Conservation (phyloP, 768 basidiomycete species). For the Russula olivacea region DNA sequence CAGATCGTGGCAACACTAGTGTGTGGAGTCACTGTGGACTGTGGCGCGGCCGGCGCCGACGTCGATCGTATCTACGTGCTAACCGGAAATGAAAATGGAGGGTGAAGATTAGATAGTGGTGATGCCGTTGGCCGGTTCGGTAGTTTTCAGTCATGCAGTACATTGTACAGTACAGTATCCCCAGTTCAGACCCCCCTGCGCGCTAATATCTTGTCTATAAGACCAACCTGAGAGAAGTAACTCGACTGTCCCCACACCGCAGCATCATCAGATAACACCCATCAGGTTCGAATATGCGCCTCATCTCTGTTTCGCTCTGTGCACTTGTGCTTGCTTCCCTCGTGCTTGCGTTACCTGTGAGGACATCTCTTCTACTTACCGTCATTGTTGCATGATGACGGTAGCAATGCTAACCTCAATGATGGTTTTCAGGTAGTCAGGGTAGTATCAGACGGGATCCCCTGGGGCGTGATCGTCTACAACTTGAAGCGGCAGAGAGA, state of each 20-base stretch:
- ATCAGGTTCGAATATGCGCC: conserved; percentile 5
- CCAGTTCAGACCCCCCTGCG: too few relatives aligned
- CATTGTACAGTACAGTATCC: too few relatives aligned
- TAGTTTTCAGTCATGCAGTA: too few relatives aligned
- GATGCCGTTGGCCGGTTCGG: too few relatives aligned
- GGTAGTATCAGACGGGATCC: too few relatives aligned
- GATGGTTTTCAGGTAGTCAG: too few relatives aligned
- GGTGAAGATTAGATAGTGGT: neutral
- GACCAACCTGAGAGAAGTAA: too few relatives aligned
- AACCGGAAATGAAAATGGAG: conserved; percentile 10
- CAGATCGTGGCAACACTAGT: too few relatives aligned
- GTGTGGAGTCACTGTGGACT: too few relatives aligned
- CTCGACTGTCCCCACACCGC: neutral
- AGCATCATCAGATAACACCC: neutral
- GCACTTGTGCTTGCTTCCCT: conserved; percentile 3
- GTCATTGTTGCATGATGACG: neutral
- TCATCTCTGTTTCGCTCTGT: neutral
- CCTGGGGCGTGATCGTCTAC: too few relatives aligned
- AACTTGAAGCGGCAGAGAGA: neutral
- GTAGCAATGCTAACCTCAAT: too few relatives aligned
- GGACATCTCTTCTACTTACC: neutral
- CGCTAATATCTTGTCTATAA: neutral
- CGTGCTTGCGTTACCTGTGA: conserved; percentile 10
- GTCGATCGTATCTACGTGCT: neutral
- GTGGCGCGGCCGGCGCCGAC: neutral